Evolutionary conservation across 352 stramenopile species (phyloP).

Genomic region (Phytophthora sp.): DNA sequence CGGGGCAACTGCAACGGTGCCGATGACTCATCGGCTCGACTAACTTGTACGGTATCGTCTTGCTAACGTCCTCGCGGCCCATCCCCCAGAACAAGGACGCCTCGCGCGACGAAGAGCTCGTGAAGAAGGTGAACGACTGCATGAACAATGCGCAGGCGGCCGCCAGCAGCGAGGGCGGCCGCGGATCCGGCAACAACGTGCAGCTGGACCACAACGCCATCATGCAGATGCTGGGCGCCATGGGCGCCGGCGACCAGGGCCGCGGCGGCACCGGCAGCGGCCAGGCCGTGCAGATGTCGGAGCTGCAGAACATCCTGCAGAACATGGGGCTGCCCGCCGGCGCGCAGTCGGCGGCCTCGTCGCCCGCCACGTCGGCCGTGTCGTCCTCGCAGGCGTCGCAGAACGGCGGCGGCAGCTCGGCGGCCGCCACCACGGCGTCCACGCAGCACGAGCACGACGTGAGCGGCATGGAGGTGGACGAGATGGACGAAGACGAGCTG

Average conservation of each 20-base stretch:
- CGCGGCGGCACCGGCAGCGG: constrained; percentile 41
- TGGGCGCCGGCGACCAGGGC: constrained; percentile 74
- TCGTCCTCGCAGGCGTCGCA: constrained; percentile 79
- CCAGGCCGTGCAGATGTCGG: constrained; percentile 81
- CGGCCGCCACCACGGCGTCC: constrained; percentile 72
- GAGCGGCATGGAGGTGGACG: constrained; percentile 82
- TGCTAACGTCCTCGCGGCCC: not conserved
- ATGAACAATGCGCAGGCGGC: constrained; percentile 86
- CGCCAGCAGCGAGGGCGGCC: constrained; percentile 31
- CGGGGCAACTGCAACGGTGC: not conserved
- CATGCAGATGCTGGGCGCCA: constrained; percentile 91
- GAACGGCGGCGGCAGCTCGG: constrained; percentile 69
- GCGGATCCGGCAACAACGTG: constrained; percentile 54
- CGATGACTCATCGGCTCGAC: not conserved
- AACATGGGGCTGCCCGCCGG: constrained; percentile 85
- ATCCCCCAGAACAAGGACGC: constrained; percentile 80
- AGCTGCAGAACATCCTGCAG: constrained; percentile 89
- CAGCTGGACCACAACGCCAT: constrained; percentile 91
- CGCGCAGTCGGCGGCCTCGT: constrained; percentile 70
- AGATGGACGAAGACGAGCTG: constrained; percentile 89
- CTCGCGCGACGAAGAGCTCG: constrained; percentile 86
- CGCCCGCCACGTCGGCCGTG: constrained; percentile 72
- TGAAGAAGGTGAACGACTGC: constrained; percentile 89
- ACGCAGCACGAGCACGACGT: constrained; percentile 81
- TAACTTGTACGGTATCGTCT: not conserved